Evolutionary conservation across 495 filamentous ascomycete genomes (phyloP).

Genomic region (Aspergillus coremiiformis): DNA sequence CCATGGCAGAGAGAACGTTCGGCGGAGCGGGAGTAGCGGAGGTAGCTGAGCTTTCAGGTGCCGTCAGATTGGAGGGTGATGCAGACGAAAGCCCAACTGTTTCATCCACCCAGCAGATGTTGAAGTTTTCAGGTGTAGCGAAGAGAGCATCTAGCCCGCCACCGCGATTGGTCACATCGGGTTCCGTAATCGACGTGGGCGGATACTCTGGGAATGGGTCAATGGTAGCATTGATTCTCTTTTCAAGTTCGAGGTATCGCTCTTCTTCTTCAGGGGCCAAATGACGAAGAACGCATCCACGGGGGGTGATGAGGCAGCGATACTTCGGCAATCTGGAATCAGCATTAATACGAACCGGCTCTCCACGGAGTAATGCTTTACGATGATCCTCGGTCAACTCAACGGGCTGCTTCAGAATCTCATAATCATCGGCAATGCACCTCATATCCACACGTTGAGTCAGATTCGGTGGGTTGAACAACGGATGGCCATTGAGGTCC

Average conservation of each 20-base stretch:
- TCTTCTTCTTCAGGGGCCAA: conserved; percentile 69
- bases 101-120: conserved; percentile 38
- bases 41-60: conserved; percentile 9
- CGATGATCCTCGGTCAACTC: conserved; percentile 35
- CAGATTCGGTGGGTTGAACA: conserved; percentile 50
- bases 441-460: conserved; percentile 47
- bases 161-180: conserved; percentile 34
- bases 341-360: conserved; percentile 30
- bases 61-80: conserved; percentile 21
- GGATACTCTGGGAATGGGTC: conserved; percentile 30
- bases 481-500: conserved; percentile 41
- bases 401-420: conserved; percentile 29
- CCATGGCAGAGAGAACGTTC: conserved; percentile 39
- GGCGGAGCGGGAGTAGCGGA: conserved; percentile 22
- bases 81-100: conserved; percentile 17
- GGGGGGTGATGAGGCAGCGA: conserved; percentile 63
- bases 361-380: conserved; percentile 35
- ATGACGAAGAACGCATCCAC: conserved; percentile 69
- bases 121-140: conserved; percentile 37
- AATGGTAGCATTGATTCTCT: conserved; percentile 36
- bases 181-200: conserved; percentile 22
- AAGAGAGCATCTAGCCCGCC: conserved; percentile 40
- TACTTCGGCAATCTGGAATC: conserved; percentile 35
- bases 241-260: conserved; percentile 67
- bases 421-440: conserved; percentile 39